phyloP scores from a whole-genome alignment of 2,329 filamentous ascomycete species.

The Fusarium metavorans region DNA sequence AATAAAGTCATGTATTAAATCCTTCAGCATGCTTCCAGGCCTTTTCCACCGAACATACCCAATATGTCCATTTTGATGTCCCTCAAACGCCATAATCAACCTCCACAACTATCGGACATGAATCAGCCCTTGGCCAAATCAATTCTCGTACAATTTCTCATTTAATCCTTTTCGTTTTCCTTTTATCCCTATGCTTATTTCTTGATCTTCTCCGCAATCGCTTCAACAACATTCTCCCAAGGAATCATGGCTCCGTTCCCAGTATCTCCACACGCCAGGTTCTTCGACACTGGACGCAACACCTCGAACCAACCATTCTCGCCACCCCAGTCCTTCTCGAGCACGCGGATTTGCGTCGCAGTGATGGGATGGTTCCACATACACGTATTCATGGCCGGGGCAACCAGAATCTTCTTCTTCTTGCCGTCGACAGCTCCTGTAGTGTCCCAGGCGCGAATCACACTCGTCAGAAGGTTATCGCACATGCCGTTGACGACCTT shows the following conservation, averaged over 20 bases:
- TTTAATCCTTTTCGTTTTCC: neutral
- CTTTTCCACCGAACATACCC: neutral
- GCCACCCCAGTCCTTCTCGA: constrained; percentile 81
- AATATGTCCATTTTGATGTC: constrained; percentile 9
- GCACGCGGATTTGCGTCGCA: constrained; percentile 73
- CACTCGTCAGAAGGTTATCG: constrained; percentile 79
- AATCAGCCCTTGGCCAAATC: neutral
- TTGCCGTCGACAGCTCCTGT: constrained; percentile 68
- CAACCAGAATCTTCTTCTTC: constrained; percentile 79
- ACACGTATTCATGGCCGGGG: constrained; percentile 87
- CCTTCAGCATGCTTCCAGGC: constrained; percentile 4
- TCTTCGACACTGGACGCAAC: constrained; percentile 78
- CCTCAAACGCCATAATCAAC: neutral
- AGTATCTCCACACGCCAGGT: constrained; percentile 85
- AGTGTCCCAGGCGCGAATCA: constrained; percentile 90
- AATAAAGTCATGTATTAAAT: neutral
- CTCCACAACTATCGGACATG: neutral
- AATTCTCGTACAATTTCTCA: neutral
- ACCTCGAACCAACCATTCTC: constrained; percentile 70
- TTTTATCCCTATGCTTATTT: neutral
- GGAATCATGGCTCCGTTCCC: constrained; percentile 86
- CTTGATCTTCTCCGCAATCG: constrained; percentile 68
- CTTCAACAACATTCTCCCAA: constrained; percentile 79
- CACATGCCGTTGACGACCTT: constrained; percentile 84
- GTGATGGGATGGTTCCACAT: constrained; percentile 94